Base-by-base conservation (phyloP, 306 rosid genomes). In the Sesbania bispinosa region DNA sequence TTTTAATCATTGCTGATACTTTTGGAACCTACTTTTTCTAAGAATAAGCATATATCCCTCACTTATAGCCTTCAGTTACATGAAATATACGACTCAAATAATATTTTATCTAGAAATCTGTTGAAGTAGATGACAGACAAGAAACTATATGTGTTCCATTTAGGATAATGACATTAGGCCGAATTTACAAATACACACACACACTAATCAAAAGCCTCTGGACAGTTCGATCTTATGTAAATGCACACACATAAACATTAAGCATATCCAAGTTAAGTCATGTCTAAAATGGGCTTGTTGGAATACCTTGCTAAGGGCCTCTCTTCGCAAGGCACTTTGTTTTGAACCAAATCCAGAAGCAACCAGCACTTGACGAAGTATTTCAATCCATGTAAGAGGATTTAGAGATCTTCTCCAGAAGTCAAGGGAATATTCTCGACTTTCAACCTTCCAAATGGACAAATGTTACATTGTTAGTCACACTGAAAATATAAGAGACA, bases 311-410 rank as follows among this genome's bases (percentile, higher is more conserved):
- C 81, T 79, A 64, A 81, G 82, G 60, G 70, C 57, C 27, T 89
- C 99, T 80, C 82, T 86, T 33, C 77, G 86, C 71, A 80, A 59
- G 60, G 86, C 67, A 71, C 85, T 88, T 77, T 86, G 86, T 77
- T 89, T 91, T 43, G 92, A 88, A 84, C 97, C 94, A 81, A 91
- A 94, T 41, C 97, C 97, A 85, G 99, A 93, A 1, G 96, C 97
- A 75, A 85, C 82, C 86, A 94, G 84, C 42, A 94, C 89, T 85
- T 88, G 99, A 57, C 93, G 92, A 29, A 94, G 81, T 87, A 91
- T 86, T 82, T 94, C 99, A 62, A 85, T 79, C 97, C 99, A 94
- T 11, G 96, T 91, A 61, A 94, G 85, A 68, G 99, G 86, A 65
- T 94, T 94, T 53, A 94, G 65, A 21, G 89, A 88, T 79, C 81